Conservation (phyloP, 2,329 filamentous ascomycete species). For the Trichoderma afroharzianum region DNA sequence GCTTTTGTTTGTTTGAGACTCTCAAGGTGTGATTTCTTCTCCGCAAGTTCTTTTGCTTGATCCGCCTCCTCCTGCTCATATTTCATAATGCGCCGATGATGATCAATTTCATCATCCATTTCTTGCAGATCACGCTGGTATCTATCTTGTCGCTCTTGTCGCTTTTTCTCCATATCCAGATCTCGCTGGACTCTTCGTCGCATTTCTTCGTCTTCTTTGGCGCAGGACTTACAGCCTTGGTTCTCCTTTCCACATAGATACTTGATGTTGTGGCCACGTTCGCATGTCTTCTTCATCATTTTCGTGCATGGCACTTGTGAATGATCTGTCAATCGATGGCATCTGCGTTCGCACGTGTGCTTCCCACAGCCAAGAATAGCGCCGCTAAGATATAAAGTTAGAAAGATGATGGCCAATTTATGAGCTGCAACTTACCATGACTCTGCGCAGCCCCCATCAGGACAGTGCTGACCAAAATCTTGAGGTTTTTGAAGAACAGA, state of each 20-base stretch:
- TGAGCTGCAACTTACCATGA: slow-evolving; percentile 51
- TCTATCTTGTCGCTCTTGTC: slow-evolving; percentile 40
- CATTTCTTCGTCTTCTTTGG: slow-evolving; percentile 43
- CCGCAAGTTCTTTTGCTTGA: slow-evolving; percentile 40
- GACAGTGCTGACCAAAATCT: slow-evolving; percentile 60
- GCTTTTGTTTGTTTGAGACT: slow-evolving; percentile 34
- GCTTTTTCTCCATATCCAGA: slow-evolving; percentile 47
- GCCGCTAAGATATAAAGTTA: slow-evolving; percentile 37
- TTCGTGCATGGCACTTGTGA: slow-evolving; percentile 39
- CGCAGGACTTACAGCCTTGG: slow-evolving; percentile 49
- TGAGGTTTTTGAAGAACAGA: slow-evolving; percentile 44
- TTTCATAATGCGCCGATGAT: slow-evolving; percentile 41
- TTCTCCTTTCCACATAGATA: slow-evolving; percentile 43
- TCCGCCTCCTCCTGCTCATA: slow-evolving; percentile 43
- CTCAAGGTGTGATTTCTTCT: slow-evolving; percentile 46
- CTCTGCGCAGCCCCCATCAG: slow-evolving; percentile 66
- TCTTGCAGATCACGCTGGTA: slow-evolving; percentile 45
- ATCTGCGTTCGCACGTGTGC: slow-evolving; percentile 57
- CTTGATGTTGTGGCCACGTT: slow-evolving; percentile 46
- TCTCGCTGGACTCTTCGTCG: slow-evolving; percentile 44
- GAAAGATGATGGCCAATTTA: neutral
- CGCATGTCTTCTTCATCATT: slow-evolving; percentile 45
- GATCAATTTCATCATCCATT: slow-evolving; percentile 53
- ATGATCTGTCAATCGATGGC: slow-evolving; percentile 61
- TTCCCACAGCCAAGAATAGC: slow-evolving; percentile 50